Percentiles rank a stretch among this genome's conserved stretches.
Conservation (phyloP, 2,329 filamentous ascomycete genomes). For the Xylaria sp. region DNA sequence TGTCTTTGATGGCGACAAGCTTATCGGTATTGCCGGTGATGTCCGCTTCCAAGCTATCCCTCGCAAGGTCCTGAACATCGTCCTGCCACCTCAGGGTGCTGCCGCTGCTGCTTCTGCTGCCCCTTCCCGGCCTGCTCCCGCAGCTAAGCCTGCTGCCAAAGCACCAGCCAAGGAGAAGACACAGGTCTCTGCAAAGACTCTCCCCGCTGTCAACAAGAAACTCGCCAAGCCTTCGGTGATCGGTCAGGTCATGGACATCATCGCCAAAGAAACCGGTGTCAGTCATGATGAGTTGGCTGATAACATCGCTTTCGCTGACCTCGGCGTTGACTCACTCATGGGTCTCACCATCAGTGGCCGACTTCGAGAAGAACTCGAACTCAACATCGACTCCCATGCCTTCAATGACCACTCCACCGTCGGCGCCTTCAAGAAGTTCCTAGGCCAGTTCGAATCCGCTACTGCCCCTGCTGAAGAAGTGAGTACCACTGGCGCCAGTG, state of each 20-base stretch:
- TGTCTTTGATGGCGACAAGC: conserved; percentile 47
- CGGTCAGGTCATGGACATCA: conserved; percentile 45
- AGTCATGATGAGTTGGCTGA: conserved; percentile 50
- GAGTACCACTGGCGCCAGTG: conserved; percentile 31
- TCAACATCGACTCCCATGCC: conserved; percentile 48
- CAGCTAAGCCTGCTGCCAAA: conserved; percentile 35
- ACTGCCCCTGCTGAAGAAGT: conserved; percentile 32
- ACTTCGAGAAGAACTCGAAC: conserved; percentile 52
- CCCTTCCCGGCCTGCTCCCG: conserved; percentile 32
- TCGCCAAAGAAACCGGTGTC: conserved; percentile 53
- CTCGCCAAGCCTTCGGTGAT: conserved; percentile 42
- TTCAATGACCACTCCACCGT: conserved; percentile 52
- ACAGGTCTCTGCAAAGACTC: conserved; percentile 42
- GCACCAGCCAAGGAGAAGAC: conserved; percentile 39
- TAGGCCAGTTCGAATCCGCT: conserved; percentile 33
- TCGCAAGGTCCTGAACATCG: conserved; percentile 59
- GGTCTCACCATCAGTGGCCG: conserved; percentile 52
- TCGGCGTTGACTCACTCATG: conserved; percentile 59
- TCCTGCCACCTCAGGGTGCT: conserved; percentile 57
- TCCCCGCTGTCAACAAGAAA: conserved; percentile 47
- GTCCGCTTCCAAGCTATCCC: conserved; percentile 64
- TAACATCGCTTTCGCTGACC: conserved; percentile 50
- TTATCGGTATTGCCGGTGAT: conserved; percentile 47
- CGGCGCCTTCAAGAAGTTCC: conserved; percentile 46
- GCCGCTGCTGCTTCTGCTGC: conserved; percentile 34